A percentile compares a stretch with the other conserved stretches of the same genome.
phyloP scores from a whole-genome alignment of 2,329 filamentous ascomycete species.

The Nemania diffusa region DNA sequence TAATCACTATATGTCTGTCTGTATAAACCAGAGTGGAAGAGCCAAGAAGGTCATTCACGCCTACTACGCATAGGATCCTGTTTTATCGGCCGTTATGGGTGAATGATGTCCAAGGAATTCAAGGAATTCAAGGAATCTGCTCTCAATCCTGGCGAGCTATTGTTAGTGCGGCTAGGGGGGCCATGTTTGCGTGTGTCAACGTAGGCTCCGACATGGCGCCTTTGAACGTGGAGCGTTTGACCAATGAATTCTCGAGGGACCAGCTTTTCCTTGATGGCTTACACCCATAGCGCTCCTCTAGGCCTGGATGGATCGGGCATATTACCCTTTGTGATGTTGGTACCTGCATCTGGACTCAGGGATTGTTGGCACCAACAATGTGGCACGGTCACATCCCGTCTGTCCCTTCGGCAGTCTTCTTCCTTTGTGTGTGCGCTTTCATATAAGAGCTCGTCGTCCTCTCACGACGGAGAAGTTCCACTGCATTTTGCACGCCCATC shows the following conservation, averaged over 20 bases:
- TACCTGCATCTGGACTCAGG: slow-evolving; percentile 35
- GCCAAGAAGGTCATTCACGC: background rate
- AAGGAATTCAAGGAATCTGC: too few species aligned
- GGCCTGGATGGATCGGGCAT: slow-evolving; percentile 34
- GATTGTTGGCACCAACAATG: slow-evolving; percentile 33
- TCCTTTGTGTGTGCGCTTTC: slow-evolving; percentile 35
- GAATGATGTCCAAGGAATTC: background rate
- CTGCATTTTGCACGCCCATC: slow-evolving; percentile 14
- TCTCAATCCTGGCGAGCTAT: background rate
- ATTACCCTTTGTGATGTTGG: slow-evolving; percentile 18
- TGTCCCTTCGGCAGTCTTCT: slow-evolving; percentile 20
- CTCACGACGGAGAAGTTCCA: slow-evolving; percentile 17
- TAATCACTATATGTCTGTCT: background rate
- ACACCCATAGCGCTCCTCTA: slow-evolving; percentile 36
- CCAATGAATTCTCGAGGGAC: slow-evolving; percentile 35
- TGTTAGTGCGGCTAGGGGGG: slow-evolving; percentile 13
- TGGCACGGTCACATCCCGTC: slow-evolving; percentile 31
- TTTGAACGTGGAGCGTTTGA: slow-evolving; percentile 29
- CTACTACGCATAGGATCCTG: too few species aligned
- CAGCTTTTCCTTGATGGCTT: slow-evolving; percentile 31
- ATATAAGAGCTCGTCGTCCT: slow-evolving; percentile 40
- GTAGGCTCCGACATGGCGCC: slow-evolving; percentile 13
- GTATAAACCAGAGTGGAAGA: background rate
- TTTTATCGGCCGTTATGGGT: background rate
- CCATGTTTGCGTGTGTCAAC: slow-evolving; percentile 19